These are phyloP conservation scores for Pythium apleroticum DNA, from an alignment of 352 stramenopile species.

Conservation along the genomic window DNA sequence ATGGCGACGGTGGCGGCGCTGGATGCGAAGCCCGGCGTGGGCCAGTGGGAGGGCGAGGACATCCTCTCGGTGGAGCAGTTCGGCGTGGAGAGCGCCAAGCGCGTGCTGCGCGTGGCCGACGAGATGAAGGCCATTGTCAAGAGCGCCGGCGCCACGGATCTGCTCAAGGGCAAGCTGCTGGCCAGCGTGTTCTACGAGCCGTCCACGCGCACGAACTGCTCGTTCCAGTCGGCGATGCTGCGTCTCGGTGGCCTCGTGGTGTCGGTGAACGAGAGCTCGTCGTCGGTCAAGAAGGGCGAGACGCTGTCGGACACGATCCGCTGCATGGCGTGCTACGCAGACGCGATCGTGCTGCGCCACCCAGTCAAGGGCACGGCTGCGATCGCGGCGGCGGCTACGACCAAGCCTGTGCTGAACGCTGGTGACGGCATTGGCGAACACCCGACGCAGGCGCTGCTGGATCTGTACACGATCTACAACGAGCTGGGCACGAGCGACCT, in stretches of 20 bases:
- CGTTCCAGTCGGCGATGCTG: conserved; percentile 97
- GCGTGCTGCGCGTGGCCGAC: conserved; percentile 70
- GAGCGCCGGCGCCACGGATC: conserved; percentile 59
- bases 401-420: conserved; percentile 94
- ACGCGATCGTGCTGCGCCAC: conserved; percentile 96
- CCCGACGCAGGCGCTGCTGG: conserved; percentile 98
- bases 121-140: conserved; percentile 86
- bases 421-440: conserved; percentile 97
- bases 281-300: conserved; percentile 97
- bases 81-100: conserved; percentile 65
- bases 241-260: conserved; percentile 95
- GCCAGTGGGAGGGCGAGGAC: conserved; percentile 68
- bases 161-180: conserved; percentile 91
- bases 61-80: conserved; percentile 84
- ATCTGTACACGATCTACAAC: conserved; percentile 97
- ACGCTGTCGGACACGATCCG: conserved; percentile 97
- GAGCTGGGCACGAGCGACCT: conserved; percentile 76
- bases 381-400: conserved; percentile 69
- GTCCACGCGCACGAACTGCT: conserved; percentile 97
- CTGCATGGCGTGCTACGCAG: conserved; percentile 95
- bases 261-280: conserved; percentile 92
- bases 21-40: conserved; percentile 57
- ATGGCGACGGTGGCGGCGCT: conserved; percentile 32
- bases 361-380: conserved; percentile 87
- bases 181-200: conserved; percentile 98